Evolutionary conservation across 768 basidiomycete genomes (phyloP).

Genomic region (Suillus discolor): DNA sequence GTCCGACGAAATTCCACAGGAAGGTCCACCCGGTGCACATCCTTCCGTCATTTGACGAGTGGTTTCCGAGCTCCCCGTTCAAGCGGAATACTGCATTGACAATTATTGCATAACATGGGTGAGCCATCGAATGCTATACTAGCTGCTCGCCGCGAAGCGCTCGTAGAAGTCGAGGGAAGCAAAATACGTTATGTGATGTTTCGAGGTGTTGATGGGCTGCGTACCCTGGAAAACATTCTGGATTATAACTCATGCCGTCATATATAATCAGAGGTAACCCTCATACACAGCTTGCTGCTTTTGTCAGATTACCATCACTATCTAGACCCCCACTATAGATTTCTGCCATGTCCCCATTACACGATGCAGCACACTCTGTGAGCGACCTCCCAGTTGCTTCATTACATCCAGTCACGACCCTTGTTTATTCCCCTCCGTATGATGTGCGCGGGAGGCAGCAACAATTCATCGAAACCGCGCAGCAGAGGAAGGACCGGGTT

Average conservation of each 20-base stretch:
- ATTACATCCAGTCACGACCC: conserved; percentile 24
- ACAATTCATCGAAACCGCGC: conserved; percentile 44
- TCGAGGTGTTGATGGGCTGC: conserved; percentile 63
- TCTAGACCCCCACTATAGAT: not conserved
- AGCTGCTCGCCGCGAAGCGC: conserved; percentile 52
- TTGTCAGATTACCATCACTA: conserved; percentile 1
- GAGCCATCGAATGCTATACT: conserved; percentile 39
- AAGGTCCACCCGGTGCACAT: conserved; percentile 60
- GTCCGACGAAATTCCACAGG: conserved; percentile 45
- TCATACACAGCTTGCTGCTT: conserved; percentile 12
- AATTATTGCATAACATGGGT: conserved; percentile 62
- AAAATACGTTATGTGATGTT: conserved; percentile 66
- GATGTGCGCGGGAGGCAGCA: conserved; percentile 48
- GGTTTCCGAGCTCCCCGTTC: conserved; percentile 41
- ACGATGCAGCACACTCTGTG: conserved; percentile 3
- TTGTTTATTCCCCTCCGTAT: conserved; percentile 33
- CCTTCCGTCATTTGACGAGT: conserved; percentile 55
- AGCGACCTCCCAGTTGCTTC: conserved; percentile 4
- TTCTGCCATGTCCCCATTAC: not conserved
- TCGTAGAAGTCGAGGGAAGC: conserved; percentile 45
- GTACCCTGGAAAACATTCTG: conserved; percentile 31
- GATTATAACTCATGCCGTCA: conserved; percentile 6
- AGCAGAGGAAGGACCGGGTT: conserved; percentile 52
- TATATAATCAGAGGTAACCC: conserved; percentile 12
- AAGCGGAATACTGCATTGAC: conserved; percentile 50